Conservation (phyloP, 805 yeast genomes). For the Ogataea pilisensis region DNA sequence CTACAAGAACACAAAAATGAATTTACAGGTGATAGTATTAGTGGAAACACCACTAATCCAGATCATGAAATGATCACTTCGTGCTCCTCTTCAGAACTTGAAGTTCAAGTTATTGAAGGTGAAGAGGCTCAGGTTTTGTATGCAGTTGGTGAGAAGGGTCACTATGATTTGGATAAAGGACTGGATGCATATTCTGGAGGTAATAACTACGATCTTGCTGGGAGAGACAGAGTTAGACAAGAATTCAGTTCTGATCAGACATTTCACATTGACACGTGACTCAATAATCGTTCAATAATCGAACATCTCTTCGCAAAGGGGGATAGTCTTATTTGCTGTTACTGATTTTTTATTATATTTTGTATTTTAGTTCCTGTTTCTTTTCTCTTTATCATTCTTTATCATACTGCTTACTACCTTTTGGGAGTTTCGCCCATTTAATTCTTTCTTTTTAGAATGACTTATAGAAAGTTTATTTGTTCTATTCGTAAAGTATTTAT, state of each 20-base stretch:
- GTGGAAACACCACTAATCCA: not conserved
- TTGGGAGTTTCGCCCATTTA: too few species aligned
- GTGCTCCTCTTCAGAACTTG: constrained; percentile 7
- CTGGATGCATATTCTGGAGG: constrained; percentile 1
- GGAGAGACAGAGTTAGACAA: constrained; percentile 5
- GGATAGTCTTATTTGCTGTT: not conserved
- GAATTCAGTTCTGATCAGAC: constrained; percentile 7
- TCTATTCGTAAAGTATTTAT: too few species aligned
- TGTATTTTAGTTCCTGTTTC: too few species aligned
- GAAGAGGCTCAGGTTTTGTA: constrained; percentile 6
- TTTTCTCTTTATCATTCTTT: too few species aligned
- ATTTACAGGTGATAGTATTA: too few species aligned
- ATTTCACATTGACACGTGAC: constrained; percentile 5
- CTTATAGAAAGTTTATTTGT: too few species aligned
- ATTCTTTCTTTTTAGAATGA: too few species aligned
- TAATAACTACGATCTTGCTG: not conserved
- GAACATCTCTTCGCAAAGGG: not conserved
- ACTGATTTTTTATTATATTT: too few species aligned
- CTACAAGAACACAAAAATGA: constrained; percentile 4
- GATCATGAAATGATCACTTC: constrained; percentile 6
- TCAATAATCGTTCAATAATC: too few species aligned
- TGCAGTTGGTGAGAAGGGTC: constrained; percentile 4
- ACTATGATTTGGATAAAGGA: not conserved
- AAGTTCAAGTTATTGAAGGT: constrained; percentile 13
- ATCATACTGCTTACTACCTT: too few species aligned